Percentiles rank a stretch among this genome's conserved stretches.
These are phyloP conservation scores for Nidula microcarpa DNA, from an alignment of 768 basidiomycete genomes.

Conservation along the genomic window DNA sequence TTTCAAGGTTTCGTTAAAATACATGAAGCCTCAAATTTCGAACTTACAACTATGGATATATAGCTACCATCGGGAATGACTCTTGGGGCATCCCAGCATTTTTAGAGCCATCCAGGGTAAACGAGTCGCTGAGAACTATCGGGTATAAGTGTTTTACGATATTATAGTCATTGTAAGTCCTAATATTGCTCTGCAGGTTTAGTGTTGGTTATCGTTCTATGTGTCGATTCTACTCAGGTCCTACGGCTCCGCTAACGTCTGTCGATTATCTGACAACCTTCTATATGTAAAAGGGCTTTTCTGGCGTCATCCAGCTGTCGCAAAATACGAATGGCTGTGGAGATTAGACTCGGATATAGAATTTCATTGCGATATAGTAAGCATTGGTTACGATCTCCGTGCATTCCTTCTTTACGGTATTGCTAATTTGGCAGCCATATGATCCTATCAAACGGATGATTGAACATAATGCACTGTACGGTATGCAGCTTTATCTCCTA, in stretches of 20 bases:
- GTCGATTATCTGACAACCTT: not conserved
- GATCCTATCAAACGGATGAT: constrained; percentile 21
- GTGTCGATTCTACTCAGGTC: constrained; percentile 25
- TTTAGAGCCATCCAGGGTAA: constrained; percentile 15
- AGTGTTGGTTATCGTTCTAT: constrained; percentile 23
- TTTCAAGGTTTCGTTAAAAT: not conserved
- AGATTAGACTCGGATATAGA: constrained; percentile 24
- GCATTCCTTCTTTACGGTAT: not conserved
- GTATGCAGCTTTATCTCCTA: constrained; percentile 3
- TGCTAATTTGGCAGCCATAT: constrained; percentile 14
- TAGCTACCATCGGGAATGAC: constrained; percentile 14
- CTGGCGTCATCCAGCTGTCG: constrained; percentile 22
- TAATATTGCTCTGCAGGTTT: constrained; percentile 10
- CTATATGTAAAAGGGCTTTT: constrained; percentile 16
- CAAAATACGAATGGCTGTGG: constrained; percentile 23
- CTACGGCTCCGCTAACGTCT: not conserved
- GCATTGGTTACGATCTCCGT: not conserved
- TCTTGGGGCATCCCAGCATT: constrained; percentile 19
- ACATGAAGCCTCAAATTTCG: not conserved
- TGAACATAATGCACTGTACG: constrained; percentile 17
- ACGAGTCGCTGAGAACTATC: constrained; percentile 16
- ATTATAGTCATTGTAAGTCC: not conserved
- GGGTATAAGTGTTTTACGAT: constrained; percentile 8
- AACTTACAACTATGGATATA: not conserved
- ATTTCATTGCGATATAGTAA: constrained; percentile 25